phyloP scores from a whole-genome alignment of 345 rosid genomes.

The Eucalyptus sideroxylon region DNA sequence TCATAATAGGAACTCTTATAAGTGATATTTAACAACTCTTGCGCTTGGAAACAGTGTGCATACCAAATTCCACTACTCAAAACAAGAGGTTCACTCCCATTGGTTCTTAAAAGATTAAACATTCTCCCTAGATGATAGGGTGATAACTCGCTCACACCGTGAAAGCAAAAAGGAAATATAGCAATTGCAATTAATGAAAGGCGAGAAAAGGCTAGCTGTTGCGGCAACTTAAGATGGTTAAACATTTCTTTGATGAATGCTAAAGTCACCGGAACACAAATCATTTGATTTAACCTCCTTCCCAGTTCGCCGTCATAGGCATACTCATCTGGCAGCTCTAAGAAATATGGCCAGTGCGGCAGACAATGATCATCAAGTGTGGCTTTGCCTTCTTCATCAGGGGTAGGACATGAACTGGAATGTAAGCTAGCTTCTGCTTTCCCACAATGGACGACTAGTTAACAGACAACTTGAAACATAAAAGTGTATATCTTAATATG shows the following conservation, averaged over 20 bases:
- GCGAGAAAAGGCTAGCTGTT: not conserved
- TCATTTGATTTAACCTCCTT: constrained; percentile 52
- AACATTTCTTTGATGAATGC: not conserved
- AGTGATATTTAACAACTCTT: not conserved
- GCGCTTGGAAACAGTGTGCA: not conserved
- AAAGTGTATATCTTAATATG: not conserved
- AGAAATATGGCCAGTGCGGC: constrained; percentile 14
- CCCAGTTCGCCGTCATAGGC: constrained; percentile 43
- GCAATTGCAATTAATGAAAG: not conserved
- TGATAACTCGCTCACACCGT: not conserved
- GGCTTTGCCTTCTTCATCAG: constrained; percentile 11
- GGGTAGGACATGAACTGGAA: constrained; percentile 41
- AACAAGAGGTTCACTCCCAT: not conserved
- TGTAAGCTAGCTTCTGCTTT: constrained; percentile 21
- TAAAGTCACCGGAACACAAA: constrained; percentile 54
- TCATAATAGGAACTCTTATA: not conserved
- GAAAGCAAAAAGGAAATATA: not conserved
- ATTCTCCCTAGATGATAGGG: not conserved
- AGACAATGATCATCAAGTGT: too few relatives aligned
- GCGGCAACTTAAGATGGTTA: not conserved
- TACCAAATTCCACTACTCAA: not conserved
- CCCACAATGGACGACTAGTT: constrained; percentile 9
- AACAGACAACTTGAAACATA: not conserved
- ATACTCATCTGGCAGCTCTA: constrained; percentile 30
- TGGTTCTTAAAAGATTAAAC: not conserved